A percentile compares a stretch with the other conserved stretches of the same genome.
Conservation (phyloP, 1,284 basidiomycete genomes). For the Irpex sp. region DNA sequence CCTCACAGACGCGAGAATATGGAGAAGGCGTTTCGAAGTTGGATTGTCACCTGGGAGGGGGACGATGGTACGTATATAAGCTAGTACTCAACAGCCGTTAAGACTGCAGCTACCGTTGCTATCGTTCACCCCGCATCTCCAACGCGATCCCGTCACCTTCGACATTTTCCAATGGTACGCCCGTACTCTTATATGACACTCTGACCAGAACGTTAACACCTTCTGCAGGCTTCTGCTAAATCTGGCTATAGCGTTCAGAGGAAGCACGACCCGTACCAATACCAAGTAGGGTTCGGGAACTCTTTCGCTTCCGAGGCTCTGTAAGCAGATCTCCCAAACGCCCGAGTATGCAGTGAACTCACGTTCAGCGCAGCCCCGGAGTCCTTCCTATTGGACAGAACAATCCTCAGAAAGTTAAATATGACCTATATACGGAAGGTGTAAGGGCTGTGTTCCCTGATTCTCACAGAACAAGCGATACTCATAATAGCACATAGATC, state of each 20-base stretch:
- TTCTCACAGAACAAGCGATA: neutral
- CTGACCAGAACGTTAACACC: too few relatives aligned
- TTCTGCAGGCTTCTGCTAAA: conserved; percentile 30
- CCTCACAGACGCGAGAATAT: too few relatives aligned
- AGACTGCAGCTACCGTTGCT: too few relatives aligned
- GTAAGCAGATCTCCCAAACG: conserved; percentile 28
- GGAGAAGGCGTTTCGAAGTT: too few relatives aligned
- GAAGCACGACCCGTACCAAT: conserved; percentile 48
- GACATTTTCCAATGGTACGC: too few relatives aligned
- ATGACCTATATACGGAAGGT: conserved; percentile 58
- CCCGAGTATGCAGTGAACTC: neutral
- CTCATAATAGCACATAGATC: conserved; percentile 33
- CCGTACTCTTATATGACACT: too few relatives aligned
- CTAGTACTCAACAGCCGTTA: too few relatives aligned
- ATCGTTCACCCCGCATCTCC: too few relatives aligned
- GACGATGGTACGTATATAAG: too few relatives aligned
- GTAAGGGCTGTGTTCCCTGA: conserved; percentile 23
- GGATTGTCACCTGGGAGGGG: too few relatives aligned
- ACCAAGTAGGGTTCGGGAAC: conserved; percentile 55
- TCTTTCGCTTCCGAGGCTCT: conserved; percentile 50
- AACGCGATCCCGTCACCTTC: too few relatives aligned
- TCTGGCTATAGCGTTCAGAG: conserved; percentile 36
- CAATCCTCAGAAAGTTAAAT: conserved; percentile 58
- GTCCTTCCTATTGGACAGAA: conserved; percentile 54
- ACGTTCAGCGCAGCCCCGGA: conserved; percentile 38